phyloP scores from a whole-genome alignment of 2,329 filamentous ascomycete genomes.

The Clarireedia paspali region DNA sequence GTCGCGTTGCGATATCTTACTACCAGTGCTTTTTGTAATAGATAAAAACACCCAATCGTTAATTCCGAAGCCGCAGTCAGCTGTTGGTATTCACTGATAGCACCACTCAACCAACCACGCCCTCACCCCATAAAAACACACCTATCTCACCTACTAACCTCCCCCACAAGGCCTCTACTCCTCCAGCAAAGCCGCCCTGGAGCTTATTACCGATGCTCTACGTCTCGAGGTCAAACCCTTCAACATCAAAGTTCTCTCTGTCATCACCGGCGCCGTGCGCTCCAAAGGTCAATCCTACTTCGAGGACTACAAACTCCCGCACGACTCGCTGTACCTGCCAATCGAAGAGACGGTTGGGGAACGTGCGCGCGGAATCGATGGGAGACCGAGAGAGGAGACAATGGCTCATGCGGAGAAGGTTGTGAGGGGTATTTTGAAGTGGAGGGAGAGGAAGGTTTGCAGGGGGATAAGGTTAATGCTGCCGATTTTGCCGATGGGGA shows the following conservation, averaged over 20 bases:
- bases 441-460: background rate
- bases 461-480: background rate
- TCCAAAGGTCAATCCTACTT: slow-evolving; percentile 1
- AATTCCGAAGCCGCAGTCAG: too few relatives aligned
- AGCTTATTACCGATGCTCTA: slow-evolving; percentile 21
- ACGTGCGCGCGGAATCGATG: background rate
- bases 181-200: slow-evolving; percentile 12
- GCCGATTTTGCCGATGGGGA: too few relatives aligned
- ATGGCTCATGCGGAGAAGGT: background rate
- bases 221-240: slow-evolving; percentile 13
- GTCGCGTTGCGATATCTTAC: too few relatives aligned
- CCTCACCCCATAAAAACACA: background rate
- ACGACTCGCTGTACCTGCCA: background rate
- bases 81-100: too few relatives aligned
- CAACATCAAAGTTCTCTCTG: slow-evolving; percentile 8
- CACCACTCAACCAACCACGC: too few relatives aligned
- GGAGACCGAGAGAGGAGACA: background rate
- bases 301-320: background rate
- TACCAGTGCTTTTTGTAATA: too few relatives aligned
- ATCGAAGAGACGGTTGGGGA: background rate
- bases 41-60: too few relatives aligned
- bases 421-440: background rate
- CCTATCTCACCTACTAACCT: slow-evolving; percentile 2
- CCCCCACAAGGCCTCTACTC: slow-evolving; percentile 16
- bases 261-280: slow-evolving; percentile 3